Conservation (phyloP, 1,284 basidiomycete species). For the Malassezia restricta region DNA sequence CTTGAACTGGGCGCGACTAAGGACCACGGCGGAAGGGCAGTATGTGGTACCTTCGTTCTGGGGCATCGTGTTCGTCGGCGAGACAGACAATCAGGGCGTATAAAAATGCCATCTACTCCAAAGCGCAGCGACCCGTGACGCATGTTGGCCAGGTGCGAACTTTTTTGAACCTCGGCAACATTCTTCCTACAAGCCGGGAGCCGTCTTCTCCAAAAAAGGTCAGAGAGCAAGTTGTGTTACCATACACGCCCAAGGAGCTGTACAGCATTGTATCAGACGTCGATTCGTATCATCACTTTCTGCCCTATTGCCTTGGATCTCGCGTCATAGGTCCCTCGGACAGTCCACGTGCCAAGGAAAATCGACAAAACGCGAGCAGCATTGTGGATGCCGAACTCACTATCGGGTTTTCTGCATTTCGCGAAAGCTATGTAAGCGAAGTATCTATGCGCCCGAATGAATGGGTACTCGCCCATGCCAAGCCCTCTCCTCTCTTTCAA, state of each 20-base stretch:
- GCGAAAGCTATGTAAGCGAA: constrained; percentile 73
- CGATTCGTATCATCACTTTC: constrained; percentile 67
- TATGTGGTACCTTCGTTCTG: too few relatives aligned
- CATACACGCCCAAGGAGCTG: constrained; percentile 52
- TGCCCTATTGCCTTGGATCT: constrained; percentile 77
- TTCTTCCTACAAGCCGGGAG: not conserved
- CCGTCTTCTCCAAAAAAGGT: not conserved
- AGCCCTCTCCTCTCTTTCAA: constrained; percentile 73
- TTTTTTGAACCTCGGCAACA: too few relatives aligned
- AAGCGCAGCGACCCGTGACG: too few relatives aligned
- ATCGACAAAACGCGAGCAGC: not conserved
- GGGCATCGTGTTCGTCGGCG: too few relatives aligned
- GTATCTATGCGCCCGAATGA: constrained; percentile 67
- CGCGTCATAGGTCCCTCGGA: constrained; percentile 52
- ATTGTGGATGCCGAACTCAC: constrained; percentile 61
- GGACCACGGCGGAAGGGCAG: too few relatives aligned
- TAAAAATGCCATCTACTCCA: too few relatives aligned
- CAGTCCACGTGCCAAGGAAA: not conserved
- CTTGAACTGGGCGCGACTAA: too few relatives aligned
- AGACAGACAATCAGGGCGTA: too few relatives aligned
- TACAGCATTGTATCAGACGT: constrained; percentile 80
- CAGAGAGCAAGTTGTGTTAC: constrained; percentile 7
- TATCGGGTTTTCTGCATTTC: constrained; percentile 74
- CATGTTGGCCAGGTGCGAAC: too few relatives aligned
- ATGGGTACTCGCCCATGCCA: constrained; percentile 67